Conservation (phyloP, 129 eudicot species). For the Saussurea involucrata region DNA sequence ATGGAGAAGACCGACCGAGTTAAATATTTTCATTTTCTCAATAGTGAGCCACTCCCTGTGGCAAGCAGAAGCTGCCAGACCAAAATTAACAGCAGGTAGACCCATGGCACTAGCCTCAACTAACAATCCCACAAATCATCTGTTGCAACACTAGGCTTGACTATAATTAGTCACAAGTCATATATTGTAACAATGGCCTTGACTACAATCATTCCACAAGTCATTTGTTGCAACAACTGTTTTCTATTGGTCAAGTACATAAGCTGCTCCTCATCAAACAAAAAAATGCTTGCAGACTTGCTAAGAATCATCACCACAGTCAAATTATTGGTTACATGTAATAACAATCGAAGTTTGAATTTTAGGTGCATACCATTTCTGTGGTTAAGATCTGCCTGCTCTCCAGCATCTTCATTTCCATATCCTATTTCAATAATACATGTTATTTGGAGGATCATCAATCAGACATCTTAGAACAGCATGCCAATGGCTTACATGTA, state of each 20-base stretch:
- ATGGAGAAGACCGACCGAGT: neutral
- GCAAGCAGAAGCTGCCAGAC: neutral
- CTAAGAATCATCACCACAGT: constrained; percentile 1
- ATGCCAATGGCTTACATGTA: constrained; percentile 56
- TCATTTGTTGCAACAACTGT: constrained; percentile 6
- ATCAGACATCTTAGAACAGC: constrained; percentile 14
- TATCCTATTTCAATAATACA: constrained; percentile 49
- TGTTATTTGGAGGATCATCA: constrained; percentile 20
- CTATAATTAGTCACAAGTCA: neutral
- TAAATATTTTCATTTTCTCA: neutral
- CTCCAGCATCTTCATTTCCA: constrained; percentile 94
- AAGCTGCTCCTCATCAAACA: neutral
- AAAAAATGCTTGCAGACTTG: neutral
- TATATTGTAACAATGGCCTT: constrained; percentile 3
- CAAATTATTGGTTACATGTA: constrained; percentile 1
- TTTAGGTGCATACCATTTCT: constrained; percentile 64
- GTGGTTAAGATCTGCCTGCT: constrained; percentile 59
- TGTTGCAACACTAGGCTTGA: neutral
- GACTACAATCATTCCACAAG: neutral
- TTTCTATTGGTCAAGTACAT: constrained; percentile 3
- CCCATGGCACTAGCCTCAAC: neutral
- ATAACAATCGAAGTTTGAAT: neutral
- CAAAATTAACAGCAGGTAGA: neutral
- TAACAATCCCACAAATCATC: constrained; percentile 6
- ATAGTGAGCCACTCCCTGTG: neutral